Conservation (phyloP, 2,329 filamentous ascomycete genomes). For the Juglanconis sp. region DNA sequence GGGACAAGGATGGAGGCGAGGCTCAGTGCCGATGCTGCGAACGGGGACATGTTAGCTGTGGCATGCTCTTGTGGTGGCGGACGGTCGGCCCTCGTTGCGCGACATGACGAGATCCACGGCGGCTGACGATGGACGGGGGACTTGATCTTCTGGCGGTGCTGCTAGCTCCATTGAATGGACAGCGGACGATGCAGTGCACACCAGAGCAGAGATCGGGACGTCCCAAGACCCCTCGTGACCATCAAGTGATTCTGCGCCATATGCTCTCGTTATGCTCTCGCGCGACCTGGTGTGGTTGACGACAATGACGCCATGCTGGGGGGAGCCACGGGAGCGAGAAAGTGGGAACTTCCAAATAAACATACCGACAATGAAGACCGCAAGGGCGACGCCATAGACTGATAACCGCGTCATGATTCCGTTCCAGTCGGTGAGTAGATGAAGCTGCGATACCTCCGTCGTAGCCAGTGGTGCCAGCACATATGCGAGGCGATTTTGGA, state of each 20-base stretch:
- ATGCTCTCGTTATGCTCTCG: too few relatives aligned
- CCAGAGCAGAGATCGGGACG: too few relatives aligned
- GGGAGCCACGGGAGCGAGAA: neutral
- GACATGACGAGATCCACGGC: constrained; percentile 4
- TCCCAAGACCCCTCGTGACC: too few relatives aligned
- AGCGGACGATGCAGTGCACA: neutral
- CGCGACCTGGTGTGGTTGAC: neutral
- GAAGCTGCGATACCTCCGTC: constrained; percentile 2
- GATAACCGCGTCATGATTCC: constrained; percentile 18
- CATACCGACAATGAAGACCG: constrained; percentile 18
- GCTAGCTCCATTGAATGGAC: neutral
- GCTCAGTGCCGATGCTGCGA: constrained; percentile 66
- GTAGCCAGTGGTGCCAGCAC: neutral
- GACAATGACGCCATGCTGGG: constrained; percentile 1
- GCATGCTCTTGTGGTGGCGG: neutral
- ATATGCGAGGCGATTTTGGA: neutral
- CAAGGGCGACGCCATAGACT: constrained; percentile 17
- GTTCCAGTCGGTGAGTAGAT: constrained; percentile 3
- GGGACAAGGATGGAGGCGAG: constrained; percentile 67
- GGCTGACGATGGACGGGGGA: neutral
- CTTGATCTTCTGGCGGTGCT: neutral
- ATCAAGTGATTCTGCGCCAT: too few relatives aligned
- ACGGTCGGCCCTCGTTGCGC: neutral
- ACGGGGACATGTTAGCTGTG: constrained; percentile 28
- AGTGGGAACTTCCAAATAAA: neutral